These are phyloP conservation scores for Xylariaceae sp. DNA, from an alignment of 2,329 filamentous ascomycete species.

Conservation along the genomic window DNA sequence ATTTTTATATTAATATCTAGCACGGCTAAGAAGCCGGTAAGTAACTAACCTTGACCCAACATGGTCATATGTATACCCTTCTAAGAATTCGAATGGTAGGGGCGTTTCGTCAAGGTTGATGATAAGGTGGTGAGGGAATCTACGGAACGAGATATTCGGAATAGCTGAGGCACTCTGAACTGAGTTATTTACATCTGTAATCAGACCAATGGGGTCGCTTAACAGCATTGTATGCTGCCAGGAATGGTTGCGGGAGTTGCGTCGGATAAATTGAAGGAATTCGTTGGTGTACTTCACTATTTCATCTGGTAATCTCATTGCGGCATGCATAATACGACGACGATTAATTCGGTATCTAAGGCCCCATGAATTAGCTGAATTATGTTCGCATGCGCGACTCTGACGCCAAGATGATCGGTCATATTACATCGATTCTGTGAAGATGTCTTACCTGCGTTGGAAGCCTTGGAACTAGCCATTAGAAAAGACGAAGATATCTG, in stretches of 20 bases:
- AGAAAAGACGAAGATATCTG: background rate
- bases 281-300: background rate
- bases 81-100: background rate
- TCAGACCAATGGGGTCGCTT: background rate
- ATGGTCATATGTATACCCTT: background rate
- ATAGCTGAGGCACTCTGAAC: too few species aligned
- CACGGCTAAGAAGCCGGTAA: too few species aligned
- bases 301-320: background rate
- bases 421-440: too few species aligned
- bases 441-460: background rate
- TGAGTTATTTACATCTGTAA: background rate
- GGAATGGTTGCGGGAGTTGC: background rate
- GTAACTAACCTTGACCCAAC: background rate
- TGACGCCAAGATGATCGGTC: too few species aligned
- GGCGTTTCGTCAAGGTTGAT: background rate
- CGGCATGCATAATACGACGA: background rate
- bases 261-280: background rate
- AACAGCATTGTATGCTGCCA: background rate
- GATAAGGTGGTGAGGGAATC: too few species aligned
- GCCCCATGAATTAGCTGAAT: too few species aligned
- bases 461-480: background rate
- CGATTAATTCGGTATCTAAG: background rate
- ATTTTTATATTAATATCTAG: too few species aligned
- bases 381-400: too few species aligned
- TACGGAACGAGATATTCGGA: too few species aligned